These are phyloP conservation scores for Cordyceps militaris DNA, from an alignment of 2,329 filamentous ascomycete genomes.

Conservation along the genomic window DNA sequence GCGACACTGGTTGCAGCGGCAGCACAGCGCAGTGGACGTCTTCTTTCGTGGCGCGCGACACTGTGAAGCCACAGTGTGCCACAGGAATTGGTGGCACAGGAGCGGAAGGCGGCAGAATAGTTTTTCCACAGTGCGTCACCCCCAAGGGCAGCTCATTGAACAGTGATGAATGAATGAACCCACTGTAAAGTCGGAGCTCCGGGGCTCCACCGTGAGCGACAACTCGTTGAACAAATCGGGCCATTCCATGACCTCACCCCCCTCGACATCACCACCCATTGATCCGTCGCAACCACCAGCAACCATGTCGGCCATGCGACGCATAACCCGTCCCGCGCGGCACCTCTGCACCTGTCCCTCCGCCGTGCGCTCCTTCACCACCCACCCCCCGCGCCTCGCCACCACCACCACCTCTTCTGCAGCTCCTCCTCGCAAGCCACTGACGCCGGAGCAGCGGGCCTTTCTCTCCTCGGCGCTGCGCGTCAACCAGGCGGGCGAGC, in stretches of 20 bases:
- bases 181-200: not conserved
- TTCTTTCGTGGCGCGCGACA: not conserved
- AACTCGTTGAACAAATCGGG: not conserved
- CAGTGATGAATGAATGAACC: too few relatives aligned
- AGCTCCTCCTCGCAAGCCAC: constrained; percentile 41
- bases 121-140: constrained; percentile 3
- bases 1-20: not conserved
- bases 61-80: not conserved
- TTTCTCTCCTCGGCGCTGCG: constrained; percentile 80
- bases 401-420: not conserved
- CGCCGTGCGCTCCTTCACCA: not conserved
- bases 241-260: not conserved
- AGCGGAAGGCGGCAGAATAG: not conserved
- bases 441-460: constrained; percentile 63
- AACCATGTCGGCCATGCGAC: constrained; percentile 17
- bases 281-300: not conserved
- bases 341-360: constrained; percentile 2
- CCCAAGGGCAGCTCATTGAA: not conserved
- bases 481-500: constrained; percentile 94
- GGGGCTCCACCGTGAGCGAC: not conserved
- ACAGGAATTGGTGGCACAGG: not conserved
- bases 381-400: not conserved
- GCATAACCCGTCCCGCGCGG: constrained; percentile 15
- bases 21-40: not conserved
- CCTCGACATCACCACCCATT: not conserved